Conservation (phyloP, 257 asterid genomes). For the Primulina huaijiensis region DNA sequence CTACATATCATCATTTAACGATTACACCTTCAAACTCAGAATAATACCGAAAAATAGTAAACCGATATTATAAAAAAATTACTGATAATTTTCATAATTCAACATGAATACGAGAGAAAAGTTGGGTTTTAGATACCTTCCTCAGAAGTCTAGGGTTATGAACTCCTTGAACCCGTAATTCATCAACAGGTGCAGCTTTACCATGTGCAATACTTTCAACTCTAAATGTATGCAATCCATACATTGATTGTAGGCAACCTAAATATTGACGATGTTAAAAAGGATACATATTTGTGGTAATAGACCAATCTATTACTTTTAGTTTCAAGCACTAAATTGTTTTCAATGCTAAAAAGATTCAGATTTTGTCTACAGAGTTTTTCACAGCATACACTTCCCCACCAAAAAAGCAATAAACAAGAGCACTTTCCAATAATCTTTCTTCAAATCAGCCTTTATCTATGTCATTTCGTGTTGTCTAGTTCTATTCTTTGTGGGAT, state of each 20-base stretch:
- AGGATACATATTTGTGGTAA: neutral
- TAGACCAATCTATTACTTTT: neutral
- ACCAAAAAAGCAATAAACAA: slow-evolving; percentile 3
- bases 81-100: neutral
- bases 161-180: slow-evolving; percentile 63
- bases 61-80: neutral
- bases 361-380: slow-evolving; percentile 4
- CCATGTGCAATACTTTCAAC: slow-evolving; percentile 66
- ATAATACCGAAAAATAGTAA: too few relatives aligned
- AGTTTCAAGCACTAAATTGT: slow-evolving; percentile 1
- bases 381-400: neutral
- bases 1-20: slow-evolving; percentile 28
- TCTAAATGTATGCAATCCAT: slow-evolving; percentile 62
- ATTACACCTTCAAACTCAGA: too few relatives aligned
- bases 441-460: neutral
- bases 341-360: neutral
- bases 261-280: slow-evolving; percentile 14
- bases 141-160: slow-evolving; percentile 50
- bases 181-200: slow-evolving; percentile 70
- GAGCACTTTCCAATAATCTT: neutral
- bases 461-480: neutral
- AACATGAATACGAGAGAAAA: slow-evolving; percentile 1
- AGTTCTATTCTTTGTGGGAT: neutral
- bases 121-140: slow-evolving; percentile 39
- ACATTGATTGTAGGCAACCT: slow-evolving; percentile 68